Evolutionary conservation across 2,329 filamentous ascomycete genomes (phyloP), one percentile per base, ranked within the genome.

Genomic region (Cercospora zeina): DNA sequence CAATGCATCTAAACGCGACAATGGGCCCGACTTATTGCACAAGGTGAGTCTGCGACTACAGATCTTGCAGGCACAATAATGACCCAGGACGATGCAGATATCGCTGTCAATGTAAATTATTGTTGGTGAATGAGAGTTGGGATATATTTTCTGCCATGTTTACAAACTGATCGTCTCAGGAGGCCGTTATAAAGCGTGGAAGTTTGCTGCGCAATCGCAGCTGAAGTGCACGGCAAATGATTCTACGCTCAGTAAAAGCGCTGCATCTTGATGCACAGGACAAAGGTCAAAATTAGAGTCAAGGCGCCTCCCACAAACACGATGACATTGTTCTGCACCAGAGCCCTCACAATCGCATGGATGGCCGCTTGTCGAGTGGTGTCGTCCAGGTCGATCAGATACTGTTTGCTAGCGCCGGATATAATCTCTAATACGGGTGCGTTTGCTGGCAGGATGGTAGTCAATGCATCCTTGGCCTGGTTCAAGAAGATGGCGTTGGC

Each of bases 401-500:
- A 61, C 9, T 54, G 56, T 21, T 49, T 63, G 10, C 57, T 42
- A 11, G 36, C 45, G 2, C 59, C 55, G 30, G 39, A 54, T 16
- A 65, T 45, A 16, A 59, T 54, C 9, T 39, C 55, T 14, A 56
- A 14, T 14, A 51, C 49, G 19, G 54, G 45, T 14, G 37, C 50
- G 19, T 57, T 36, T 19, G 39, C 10, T 4, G 58, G 42, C 42
- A 63, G 42, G 27, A 63, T 39, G 4, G 14, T 16, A 9, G 51
- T 37, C 31, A 63, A 39, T 31, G 42, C 51, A 11, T 27, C 13
- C 36, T 60, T 50, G 19, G 53, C 50, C 2, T 30, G 33, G 45
- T 65, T 65, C 21, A 61, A 34, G 39, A 63, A 63, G 2, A 59
- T 58, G 10, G 63, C 49, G 21, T 58, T 54, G 16, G 62, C 58